Evolutionary conservation across 2,329 filamentous ascomycete species (phyloP).

Genomic region (Sarocladium kiliense): DNA sequence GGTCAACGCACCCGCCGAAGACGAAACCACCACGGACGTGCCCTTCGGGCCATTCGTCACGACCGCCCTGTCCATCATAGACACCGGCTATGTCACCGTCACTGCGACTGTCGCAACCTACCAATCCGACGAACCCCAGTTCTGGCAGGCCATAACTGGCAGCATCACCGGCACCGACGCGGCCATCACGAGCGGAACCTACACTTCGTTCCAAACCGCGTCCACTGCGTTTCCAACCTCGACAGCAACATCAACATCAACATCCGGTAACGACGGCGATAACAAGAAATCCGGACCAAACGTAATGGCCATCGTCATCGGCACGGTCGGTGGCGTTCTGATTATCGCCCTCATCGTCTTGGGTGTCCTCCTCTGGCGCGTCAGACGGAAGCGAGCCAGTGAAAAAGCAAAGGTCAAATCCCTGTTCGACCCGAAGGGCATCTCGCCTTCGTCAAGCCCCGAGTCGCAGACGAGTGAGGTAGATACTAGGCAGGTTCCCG

Average conservation of each 20-base stretch:
- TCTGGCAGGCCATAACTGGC: not conserved
- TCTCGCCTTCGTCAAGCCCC: not conserved
- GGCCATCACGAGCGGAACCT: not conserved
- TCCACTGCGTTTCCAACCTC: not conserved
- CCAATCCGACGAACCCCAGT: not conserved
- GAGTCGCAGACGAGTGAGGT: not conserved
- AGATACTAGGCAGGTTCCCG: too few species aligned
- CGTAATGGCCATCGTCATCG: not conserved
- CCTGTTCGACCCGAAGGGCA: not conserved
- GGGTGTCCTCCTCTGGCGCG: not conserved
- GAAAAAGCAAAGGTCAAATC: not conserved
- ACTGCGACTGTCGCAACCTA: slow-evolving; percentile 2
- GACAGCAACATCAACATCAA: not conserved
- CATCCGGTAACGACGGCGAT: not conserved
- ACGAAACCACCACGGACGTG: not conserved
- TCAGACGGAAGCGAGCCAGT: not conserved
- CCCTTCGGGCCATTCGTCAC: slow-evolving; percentile 4
- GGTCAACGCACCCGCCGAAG: not conserved
- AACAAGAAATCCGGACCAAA: not conserved
- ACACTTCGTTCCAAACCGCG: not conserved
- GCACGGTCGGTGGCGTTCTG: not conserved
- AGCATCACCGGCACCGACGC: slow-evolving; percentile 3
- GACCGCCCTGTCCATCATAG: not conserved
- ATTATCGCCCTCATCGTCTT: not conserved
- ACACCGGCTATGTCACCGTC: slow-evolving; percentile 8